A percentile compares a stretch with the other conserved stretches of the same genome.
Conservation (phyloP, 495 filamentous ascomycete genomes). For the Talaromyces trachyspermus region DNA sequence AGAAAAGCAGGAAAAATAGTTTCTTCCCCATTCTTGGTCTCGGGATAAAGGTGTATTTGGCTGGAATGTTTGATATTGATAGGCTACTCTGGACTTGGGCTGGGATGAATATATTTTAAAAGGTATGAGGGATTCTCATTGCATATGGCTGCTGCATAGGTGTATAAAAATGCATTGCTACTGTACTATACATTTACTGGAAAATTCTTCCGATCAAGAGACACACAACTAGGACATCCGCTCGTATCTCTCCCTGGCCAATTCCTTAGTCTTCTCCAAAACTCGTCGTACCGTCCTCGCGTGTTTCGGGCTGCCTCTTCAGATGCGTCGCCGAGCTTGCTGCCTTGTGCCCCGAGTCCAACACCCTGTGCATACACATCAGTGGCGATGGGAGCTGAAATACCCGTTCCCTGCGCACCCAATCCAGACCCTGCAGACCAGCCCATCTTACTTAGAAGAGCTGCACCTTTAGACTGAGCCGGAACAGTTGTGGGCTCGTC, state of each 20-base stretch:
- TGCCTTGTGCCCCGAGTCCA: conserved; percentile 75
- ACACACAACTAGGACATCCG: conserved; percentile 35
- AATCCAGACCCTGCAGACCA: conserved; percentile 76
- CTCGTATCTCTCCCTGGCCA: conserved; percentile 73
- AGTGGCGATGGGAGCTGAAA: conserved; percentile 67
- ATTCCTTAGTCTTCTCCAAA: conserved; percentile 72
- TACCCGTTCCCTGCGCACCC: conserved; percentile 71
- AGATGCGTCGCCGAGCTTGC: conserved; percentile 75
- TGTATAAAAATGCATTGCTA: neutral
- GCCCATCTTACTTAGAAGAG: conserved; percentile 84
- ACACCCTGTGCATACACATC: conserved; percentile 78
- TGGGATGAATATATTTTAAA: neutral
- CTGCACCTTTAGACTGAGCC: conserved; percentile 67
- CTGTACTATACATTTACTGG: too few species aligned
- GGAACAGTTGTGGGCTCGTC: conserved; percentile 23
- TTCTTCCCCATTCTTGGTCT: too few species aligned
- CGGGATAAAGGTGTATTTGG: too few species aligned
- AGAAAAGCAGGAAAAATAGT: too few species aligned
- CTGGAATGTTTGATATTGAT: too few species aligned
- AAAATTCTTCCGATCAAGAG: too few species aligned
- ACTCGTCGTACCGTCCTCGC: conserved; percentile 60
- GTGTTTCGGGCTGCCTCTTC: conserved; percentile 74
- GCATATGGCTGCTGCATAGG: too few species aligned
- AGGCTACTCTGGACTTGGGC: neutral
- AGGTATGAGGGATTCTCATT: too few species aligned